Percentiles rank a stretch among this genome's conserved stretches.
These are phyloP conservation scores for Populus davidiana DNA, from an alignment of 345 rosid species.

Conservation along the genomic window DNA sequence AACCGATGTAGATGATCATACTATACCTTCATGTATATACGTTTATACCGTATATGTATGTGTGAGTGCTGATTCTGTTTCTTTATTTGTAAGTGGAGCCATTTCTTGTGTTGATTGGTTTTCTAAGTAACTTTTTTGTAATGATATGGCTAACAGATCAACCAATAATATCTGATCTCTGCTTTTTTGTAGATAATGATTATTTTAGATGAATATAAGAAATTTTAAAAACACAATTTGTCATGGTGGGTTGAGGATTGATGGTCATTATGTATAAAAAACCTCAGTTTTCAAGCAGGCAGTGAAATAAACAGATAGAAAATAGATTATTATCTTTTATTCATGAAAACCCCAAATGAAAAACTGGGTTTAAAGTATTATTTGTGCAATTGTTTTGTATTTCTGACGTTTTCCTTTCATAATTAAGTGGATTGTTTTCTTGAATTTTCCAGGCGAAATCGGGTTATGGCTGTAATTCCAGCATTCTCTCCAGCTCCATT, in stretches of 20 bases:
- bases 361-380: background rate
- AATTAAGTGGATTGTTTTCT: background rate
- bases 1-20: background rate
- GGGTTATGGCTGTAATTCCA: conserved; percentile 34
- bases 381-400: too few species aligned
- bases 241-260: background rate
- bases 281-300: background rate
- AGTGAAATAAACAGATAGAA: background rate
- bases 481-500: conserved; percentile 58
- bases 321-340: background rate
- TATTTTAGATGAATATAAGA: background rate
- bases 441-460: conserved; percentile 32
- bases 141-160: background rate
- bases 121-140: background rate
- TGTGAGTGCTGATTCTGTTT: too few species aligned
- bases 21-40: background rate
- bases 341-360: background rate
- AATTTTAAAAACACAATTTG: background rate
- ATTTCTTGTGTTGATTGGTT: background rate
- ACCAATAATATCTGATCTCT: background rate
- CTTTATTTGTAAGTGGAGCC: background rate
- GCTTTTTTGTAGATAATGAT: background rate
- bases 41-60: background rate
- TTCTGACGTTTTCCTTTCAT: background rate
- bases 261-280: background rate